These are phyloP conservation scores for Dinochytrium kinnereticum DNA, from an alignment of 371 early-diverging fungal species.

Conservation along the genomic window DNA sequence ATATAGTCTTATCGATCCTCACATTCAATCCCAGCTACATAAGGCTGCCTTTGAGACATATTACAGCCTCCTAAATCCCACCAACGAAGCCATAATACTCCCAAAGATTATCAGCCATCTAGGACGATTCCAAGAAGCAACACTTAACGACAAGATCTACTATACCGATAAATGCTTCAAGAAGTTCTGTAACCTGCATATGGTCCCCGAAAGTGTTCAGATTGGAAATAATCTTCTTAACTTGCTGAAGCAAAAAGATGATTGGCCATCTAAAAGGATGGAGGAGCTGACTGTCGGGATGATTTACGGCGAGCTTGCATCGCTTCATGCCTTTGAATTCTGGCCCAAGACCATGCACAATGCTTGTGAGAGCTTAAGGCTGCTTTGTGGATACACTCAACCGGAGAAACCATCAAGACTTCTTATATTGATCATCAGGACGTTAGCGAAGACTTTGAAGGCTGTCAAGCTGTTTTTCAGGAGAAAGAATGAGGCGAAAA, in stretches of 20 bases:
- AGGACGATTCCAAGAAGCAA: neutral
- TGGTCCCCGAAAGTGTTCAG: constrained; percentile 5
- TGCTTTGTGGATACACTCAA: neutral
- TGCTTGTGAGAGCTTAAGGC: neutral
- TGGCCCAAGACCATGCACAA: neutral
- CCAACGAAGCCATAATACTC: constrained; percentile 8
- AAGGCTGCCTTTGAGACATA: constrained; percentile 4
- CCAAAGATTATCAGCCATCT: constrained; percentile 13
- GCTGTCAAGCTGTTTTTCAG: constrained; percentile 4
- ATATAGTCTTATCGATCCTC: constrained; percentile 9
- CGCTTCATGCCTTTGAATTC: constrained; percentile 6
- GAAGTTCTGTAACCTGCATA: neutral
- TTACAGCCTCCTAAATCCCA: neutral
- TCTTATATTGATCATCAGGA: neutral
- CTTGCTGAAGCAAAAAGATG: neutral
- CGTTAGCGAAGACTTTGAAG: constrained; percentile 4
- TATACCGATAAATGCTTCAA: neutral
- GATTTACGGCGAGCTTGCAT: neutral
- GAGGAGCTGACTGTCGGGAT: neutral
- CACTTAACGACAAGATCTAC: constrained; percentile 7
- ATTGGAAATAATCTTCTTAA: neutral
- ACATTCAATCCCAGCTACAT: constrained; percentile 6
- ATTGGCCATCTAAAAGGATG: neutral
- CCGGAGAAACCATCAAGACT: neutral
- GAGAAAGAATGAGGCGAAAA: neutral